Evolutionary conservation across 371 early-diverging fungal species (phyloP).

Genomic region (Lichtheimia ornata): DNA sequence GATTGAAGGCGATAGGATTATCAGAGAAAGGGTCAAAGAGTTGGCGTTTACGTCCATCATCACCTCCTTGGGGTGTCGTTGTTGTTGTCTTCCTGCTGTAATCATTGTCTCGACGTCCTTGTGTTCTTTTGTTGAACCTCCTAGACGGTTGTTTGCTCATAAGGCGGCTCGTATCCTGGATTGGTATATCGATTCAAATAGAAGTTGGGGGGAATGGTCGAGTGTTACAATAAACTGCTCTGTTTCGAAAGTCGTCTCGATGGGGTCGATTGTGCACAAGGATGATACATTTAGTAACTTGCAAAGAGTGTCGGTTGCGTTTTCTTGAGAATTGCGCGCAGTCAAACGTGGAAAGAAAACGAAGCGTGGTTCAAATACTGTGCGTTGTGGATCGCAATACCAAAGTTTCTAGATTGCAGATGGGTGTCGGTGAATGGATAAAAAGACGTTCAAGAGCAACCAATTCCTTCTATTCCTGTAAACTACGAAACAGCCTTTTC

Average conservation of each 20-base stretch:
- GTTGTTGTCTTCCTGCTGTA: conserved; percentile 1
- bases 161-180: not conserved
- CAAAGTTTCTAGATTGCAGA: no score
- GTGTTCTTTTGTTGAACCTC: conserved; percentile 7
- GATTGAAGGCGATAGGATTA: conserved; percentile 42
- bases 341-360: no score
- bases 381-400: no score
- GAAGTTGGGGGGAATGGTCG: not conserved
- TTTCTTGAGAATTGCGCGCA: no score
- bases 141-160: conserved; percentile 3
- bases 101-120: conserved; percentile 7
- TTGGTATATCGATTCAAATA: no score
- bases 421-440: no score
- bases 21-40: conserved; percentile 42
- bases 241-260: not conserved
- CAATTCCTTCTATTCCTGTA: no score
- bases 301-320: no score
- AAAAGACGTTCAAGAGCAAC: no score
- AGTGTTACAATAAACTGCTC: conserved; percentile 1
- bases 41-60: conserved; percentile 15
- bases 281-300: conserved; percentile 4
- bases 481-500: no score
- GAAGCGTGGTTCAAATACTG: no score
- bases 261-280: not conserved
- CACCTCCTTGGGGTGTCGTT: no score